Conservation (phyloP, 2,329 filamentous ascomycete species). For the Aspergillus melleus region DNA sequence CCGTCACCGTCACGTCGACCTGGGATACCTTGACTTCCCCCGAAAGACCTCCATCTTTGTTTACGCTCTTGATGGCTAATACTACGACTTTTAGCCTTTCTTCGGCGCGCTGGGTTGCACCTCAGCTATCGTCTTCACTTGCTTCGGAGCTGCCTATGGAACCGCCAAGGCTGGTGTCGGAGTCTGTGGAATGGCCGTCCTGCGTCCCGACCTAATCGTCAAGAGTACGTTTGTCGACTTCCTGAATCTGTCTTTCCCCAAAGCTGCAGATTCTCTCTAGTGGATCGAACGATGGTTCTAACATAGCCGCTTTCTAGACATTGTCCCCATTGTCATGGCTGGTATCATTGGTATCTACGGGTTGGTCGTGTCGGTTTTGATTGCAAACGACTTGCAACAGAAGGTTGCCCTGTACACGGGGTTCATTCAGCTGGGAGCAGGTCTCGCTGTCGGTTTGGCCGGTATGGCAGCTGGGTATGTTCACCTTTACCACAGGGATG, state of each 20-base stretch:
- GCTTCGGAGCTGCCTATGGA: constrained; percentile 94
- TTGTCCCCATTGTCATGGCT: constrained; percentile 99
- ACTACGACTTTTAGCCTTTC: constrained; percentile 64
- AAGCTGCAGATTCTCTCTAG: not conserved
- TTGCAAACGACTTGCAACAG: constrained; percentile 76
- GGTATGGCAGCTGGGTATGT: constrained; percentile 71
- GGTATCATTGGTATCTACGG: constrained; percentile 99
- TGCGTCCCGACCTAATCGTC: constrained; percentile 96
- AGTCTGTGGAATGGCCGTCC: constrained; percentile 97
- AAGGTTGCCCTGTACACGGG: constrained; percentile 72
- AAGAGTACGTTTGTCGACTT: constrained; percentile 76
- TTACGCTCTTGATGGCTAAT: constrained; percentile 13
- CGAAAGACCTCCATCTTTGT: not conserved
- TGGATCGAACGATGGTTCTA: constrained; percentile 1
- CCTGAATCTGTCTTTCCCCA: not conserved
- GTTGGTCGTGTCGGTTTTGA: constrained; percentile 82
- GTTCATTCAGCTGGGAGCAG: constrained; percentile 83
- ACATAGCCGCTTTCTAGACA: constrained; percentile 62
- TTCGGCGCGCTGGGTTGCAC: constrained; percentile 98
- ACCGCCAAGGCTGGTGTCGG: constrained; percentile 99
- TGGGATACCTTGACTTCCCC: constrained; percentile 7
- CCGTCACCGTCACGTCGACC: constrained; percentile 12
- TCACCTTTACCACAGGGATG: not conserved
- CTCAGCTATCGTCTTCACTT: constrained; percentile 93
- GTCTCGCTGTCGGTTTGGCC: constrained; percentile 77